Percentiles rank a stretch among this genome's conserved stretches.
Conservation (phyloP, 345 rosid species). For the Sisymbrium altissimum region DNA sequence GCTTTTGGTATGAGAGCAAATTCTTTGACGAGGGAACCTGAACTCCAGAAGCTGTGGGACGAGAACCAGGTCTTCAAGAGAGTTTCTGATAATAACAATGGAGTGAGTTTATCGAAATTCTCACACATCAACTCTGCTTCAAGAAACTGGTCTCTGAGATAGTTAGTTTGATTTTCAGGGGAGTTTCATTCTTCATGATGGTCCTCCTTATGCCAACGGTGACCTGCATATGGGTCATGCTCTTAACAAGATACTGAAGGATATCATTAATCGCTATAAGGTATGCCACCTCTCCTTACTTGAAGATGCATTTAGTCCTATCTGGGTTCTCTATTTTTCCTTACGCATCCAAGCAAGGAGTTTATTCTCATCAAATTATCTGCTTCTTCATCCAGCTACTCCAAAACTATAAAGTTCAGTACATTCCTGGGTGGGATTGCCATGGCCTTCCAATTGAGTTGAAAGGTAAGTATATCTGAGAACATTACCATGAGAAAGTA, state of each 20-base stretch:
- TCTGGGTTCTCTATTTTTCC: background rate
- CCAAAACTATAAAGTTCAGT: slow-evolving; percentile 79
- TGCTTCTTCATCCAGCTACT: slow-evolving; percentile 57
- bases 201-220: slow-evolving; percentile 98
- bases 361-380: slow-evolving; percentile 11
- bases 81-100: slow-evolving; percentile 64
- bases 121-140: slow-evolving; percentile 14
- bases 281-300: slow-evolving; percentile 35
- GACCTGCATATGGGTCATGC: slow-evolving; percentile 96
- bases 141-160: slow-evolving; percentile 38
- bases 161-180: slow-evolving; percentile 45
- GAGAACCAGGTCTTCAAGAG: slow-evolving; percentile 77
- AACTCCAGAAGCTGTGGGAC: slow-evolving; percentile 86
- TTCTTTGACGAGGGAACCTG: slow-evolving; percentile 83
- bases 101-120: slow-evolving; percentile 51
- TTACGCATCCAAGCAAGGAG: background rate
- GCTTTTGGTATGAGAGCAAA: slow-evolving; percentile 89
- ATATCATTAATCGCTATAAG: slow-evolving; percentile 92
- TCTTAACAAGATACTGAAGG: slow-evolving; percentile 90
- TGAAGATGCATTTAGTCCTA: background rate
- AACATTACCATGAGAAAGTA: background rate
- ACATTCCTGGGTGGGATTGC: slow-evolving; percentile 97
- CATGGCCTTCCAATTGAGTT: slow-evolving; percentile 97
- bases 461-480: slow-evolving; percentile 62
- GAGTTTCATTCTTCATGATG: slow-evolving; percentile 89